Evolutionary conservation across 768 basidiomycete genomes (phyloP), one percentile per base, ranked within the genome.

Genomic region (Lentinula aciculospora): DNA sequence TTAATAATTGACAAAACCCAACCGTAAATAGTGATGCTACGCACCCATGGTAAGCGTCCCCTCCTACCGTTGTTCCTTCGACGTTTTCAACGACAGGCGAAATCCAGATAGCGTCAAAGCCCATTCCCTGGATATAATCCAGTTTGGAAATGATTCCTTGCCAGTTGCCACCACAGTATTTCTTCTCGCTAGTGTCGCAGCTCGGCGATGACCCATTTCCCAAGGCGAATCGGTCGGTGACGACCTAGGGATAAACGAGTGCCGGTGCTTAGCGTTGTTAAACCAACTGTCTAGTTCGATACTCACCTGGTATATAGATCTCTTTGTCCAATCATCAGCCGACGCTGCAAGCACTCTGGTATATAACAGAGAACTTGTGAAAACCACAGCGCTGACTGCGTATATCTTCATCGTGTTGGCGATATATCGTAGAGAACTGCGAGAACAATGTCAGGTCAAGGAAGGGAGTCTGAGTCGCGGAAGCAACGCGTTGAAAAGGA

Each of bases 61-160:
- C 87, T 64, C 86, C 86, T 2, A 77, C 71, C 1, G 84, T 85
- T 42, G 74, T 63, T 0, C 78, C 80, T 28, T 83, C 73, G 48
- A 84, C 79, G 65, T 88, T 88, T 66, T 81, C 72, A 23, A 81
- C 81, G 23, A 89, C 75, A 3, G 89, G 89, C 56, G 85, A 87
- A 59, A 88, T 88, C 88, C 86, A 89, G 44, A 88, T 73, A 69
- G 88, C 86, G 51, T 88, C 86, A 68, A 89, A 89, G 3, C 88
- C 89, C 67, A 86, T 83, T 42, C 76, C 64, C 62, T 87, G 81
- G 61, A 92, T 88, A 65, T 92, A 92, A 65, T 88, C 86, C 31
- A 92, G 78, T 65, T 88, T 83, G 63, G 78, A 71, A 58, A 72
- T 75, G 62, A 91, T 77, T 3, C 80, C 79, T 53, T 73, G 72